These are phyloP conservation scores for Caryopteris hybrid DNA, from an alignment of 305 asterid genomes.

Conservation along the genomic window DNA sequence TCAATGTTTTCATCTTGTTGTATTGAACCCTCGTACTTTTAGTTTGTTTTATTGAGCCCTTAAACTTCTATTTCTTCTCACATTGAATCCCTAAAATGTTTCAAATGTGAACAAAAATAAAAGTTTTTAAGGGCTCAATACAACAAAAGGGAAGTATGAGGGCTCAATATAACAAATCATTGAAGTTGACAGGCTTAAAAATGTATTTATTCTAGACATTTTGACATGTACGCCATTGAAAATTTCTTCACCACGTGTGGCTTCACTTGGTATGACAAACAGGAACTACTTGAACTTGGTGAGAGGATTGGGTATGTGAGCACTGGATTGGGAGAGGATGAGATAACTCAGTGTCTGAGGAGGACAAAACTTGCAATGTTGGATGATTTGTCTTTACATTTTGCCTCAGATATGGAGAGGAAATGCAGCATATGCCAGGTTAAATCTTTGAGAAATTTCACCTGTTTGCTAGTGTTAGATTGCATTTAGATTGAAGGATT, in stretches of 20 bases:
- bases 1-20: background rate
- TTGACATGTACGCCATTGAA: too few relatives aligned
- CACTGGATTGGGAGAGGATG: conserved; percentile 85
- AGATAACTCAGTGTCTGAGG: conserved; percentile 57
- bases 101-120: background rate
- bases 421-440: conserved; percentile 97
- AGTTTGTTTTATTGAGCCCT: background rate
- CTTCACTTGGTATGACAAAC: conserved; percentile 19
- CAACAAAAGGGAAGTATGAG: background rate
- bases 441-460: background rate
- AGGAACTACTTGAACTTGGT: conserved; percentile 96
- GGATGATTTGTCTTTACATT: conserved; percentile 31
- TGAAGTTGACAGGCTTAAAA: background rate
- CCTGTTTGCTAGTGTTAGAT: background rate
- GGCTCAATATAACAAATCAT: background rate
- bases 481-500: background rate
- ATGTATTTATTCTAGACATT: too few relatives aligned
- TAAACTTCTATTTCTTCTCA: background rate
- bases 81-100: too few relatives aligned
- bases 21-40: background rate
- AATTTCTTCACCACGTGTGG: too few relatives aligned
- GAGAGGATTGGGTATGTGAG: conserved; percentile 83
- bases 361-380: conserved; percentile 35
- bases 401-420: conserved; percentile 47
- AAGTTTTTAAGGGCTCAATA: background rate